Evolutionary conservation across 2,329 filamentous ascomycete genomes (phyloP).

Genomic region (Dissoconium aciculare): DNA sequence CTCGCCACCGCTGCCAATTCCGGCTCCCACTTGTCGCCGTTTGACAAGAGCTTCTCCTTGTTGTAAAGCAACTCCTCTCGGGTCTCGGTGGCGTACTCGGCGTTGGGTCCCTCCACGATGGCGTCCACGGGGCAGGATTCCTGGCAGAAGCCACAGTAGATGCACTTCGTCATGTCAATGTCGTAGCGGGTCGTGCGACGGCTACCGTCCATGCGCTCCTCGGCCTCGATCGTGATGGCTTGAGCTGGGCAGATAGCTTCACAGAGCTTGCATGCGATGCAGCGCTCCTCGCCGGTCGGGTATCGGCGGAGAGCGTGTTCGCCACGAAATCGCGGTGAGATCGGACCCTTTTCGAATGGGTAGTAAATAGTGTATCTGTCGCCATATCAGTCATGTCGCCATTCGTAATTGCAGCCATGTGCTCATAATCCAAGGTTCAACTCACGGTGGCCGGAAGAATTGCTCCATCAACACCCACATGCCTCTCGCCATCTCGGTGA

Average conservation of each 20-base stretch:
- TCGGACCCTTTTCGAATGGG: constrained; percentile 96
- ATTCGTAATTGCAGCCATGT: background rate
- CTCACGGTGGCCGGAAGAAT: constrained; percentile 94
- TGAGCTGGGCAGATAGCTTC: constrained; percentile 96
- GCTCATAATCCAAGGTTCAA: too few species aligned
- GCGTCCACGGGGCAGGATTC: constrained; percentile 97
- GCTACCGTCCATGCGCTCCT: constrained; percentile 91
- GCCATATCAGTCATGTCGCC: constrained; percentile 5
- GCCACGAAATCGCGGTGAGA: constrained; percentile 93
- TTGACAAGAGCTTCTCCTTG: constrained; percentile 55
- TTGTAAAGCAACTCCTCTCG: constrained; percentile 95
- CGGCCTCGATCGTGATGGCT: constrained; percentile 97
- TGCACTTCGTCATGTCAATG: constrained; percentile 99
- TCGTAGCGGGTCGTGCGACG: constrained; percentile 94
- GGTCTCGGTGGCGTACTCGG: constrained; percentile 60
- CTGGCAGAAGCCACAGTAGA: constrained; percentile 98
- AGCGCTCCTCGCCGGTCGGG: constrained; percentile 93
- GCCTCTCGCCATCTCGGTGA: constrained; percentile 89
- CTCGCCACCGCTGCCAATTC: constrained; percentile 84
- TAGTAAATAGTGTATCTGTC: constrained; percentile 93
- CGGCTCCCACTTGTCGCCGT: constrained; percentile 65
- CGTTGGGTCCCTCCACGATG: constrained; percentile 63
- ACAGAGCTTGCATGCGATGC: constrained; percentile 99
- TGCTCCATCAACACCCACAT: constrained; percentile 98
- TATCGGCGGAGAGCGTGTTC: constrained; percentile 95